Base-by-base conservation (phyloP, 2,329 filamentous ascomycete genomes). In the Aspergillus udagawae region DNA sequence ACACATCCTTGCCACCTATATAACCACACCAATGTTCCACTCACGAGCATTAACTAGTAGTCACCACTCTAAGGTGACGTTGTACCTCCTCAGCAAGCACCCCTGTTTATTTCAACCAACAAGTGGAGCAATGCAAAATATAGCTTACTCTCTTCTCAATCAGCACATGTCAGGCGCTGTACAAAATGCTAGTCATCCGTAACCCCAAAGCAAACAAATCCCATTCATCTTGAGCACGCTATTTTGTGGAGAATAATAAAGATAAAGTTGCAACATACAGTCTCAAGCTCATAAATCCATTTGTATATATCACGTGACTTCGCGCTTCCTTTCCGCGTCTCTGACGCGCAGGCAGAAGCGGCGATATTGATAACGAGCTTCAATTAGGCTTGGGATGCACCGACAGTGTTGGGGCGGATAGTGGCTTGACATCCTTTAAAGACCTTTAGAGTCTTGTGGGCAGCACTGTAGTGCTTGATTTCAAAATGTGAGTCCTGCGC, bases 251-350 rank as follows among this genome's bases (percentile, higher is more conserved):
- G 32, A 38, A 38, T n/a, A 38, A 17, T 38, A 3, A 38, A 17
- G 14, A 8, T 38, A 38, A 38, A 0, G 5, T 17, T 17, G 32
- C 32, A 17, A 38, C 14, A 3, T 6, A 38, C 7, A 2, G 14
- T 17, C 6, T 38, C n/a, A 12, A 6, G 8, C 42, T 6, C 42
- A 23, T 45, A 44, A n/a, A 14, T 10, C 35, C 35, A 48, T 51
- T 47, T 28, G 14, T 12, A 14, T 3, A n/a, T 9, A 20, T 28
- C 60, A 63, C 59, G 60, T 63, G 60, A 50, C 44, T 51, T 50
- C 62, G 60, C 60, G 60, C 58, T 47, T 21, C 32, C 51, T 52
- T 59, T 59, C 59, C 66, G 59, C 63, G 63, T 66, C 51, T 38
- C 28, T 49, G 57, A 63, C 60, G 62, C 63, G 61, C 56, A 60